Base-by-base conservation (phyloP, 331 rosid genomes). In the Acacia concinna region DNA sequence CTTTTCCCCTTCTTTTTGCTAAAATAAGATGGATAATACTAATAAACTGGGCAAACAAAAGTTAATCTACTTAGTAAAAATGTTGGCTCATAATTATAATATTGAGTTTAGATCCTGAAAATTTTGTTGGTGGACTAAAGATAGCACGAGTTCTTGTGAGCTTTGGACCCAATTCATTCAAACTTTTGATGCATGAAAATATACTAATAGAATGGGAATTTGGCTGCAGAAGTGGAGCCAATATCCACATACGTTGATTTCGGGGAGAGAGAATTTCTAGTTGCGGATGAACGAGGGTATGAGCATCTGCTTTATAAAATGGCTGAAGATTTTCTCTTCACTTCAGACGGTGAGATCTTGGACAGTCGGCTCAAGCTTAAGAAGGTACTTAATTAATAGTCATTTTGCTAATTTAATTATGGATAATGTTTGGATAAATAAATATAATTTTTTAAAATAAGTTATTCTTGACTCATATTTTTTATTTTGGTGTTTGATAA, bases 251-350 rank as follows among this genome's bases (percentile, higher is more conserved):
- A 81, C 25, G 78, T 76, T 30, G 98, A 93, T 31, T 95, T 86
- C 70, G 99, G 99, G 27, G 97, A 91, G 65, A 79, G 90, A 51
- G 99, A 96, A 85, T 96, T 83, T 88, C 46, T 96, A 83, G 97
- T 96, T 66, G 99, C 94, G 6, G 99, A 96, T 73, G 94, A 90
- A 75, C 87, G 99, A 90, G 99, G 99, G 57, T 96, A 90, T 34
- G 99, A 91, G 43, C 81, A 79, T 80, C 81, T 96, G 84, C 89
- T 96, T 0, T 89, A 86, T 85, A 96, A 86, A 86, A 90, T 96
- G 99, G 94, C 93, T 2, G 90, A 84, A 59, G 93, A 90, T 60
- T 91, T 91, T 81, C 93, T 93, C 51, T 82, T 82, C 69, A 93
- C 96, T 17, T 91, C 93, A 0, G 98, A 90, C 41, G 98, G 98